Evolutionary conservation across 768 basidiomycete species (phyloP), one percentile per base, ranked within the genome.

Genomic region (Suillus decipiens): DNA sequence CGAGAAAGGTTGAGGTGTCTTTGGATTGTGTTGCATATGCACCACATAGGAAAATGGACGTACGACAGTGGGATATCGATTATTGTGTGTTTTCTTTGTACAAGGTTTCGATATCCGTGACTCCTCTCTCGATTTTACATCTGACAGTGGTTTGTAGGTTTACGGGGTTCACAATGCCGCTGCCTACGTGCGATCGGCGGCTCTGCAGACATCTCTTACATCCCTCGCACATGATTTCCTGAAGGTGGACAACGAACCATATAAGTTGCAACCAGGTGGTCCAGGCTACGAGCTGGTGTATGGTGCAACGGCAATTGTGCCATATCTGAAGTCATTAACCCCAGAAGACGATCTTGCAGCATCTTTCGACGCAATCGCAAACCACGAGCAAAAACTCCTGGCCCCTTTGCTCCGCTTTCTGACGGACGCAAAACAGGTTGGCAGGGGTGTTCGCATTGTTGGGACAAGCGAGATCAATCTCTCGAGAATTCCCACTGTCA

Each of bases 11-110:
- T 34, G 86, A 93, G 72, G 78, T 92, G 15, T 84, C 81, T 1
- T 80, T 92, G 3, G 92, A 93, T 68, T 91, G 90, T 64, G 92
- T 93, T 2, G 90, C 90, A 3, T 92, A 89, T 67, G 89, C 89
- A 5, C 90, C 90, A 0, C 90, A 93, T 69, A 79, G 89, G 15
- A 74, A 77, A 61, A 85, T 93, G 36, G 86, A 93, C 67, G 90
- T 91, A 17, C 83, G 80, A 63, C 85, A 82, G 55, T 93, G 90
- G 92, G 90, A 91, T 60, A 80, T 91, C 41, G 89, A 94, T 66
- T 92, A 85, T 69, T 83, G 81, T 55, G 84, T 85, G 58, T 87
- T 91, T 71, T 85, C 89, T 0, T 82, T 87, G 68, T 93, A 92
- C 79, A 93, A 92, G 84, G 91, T 88, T 54, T 57, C 3, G 28